Evolutionary conservation across 495 filamentous ascomycete species (phyloP), one percentile per base, ranked within the genome.

Genomic region (Tuber umbilicatum): DNA sequence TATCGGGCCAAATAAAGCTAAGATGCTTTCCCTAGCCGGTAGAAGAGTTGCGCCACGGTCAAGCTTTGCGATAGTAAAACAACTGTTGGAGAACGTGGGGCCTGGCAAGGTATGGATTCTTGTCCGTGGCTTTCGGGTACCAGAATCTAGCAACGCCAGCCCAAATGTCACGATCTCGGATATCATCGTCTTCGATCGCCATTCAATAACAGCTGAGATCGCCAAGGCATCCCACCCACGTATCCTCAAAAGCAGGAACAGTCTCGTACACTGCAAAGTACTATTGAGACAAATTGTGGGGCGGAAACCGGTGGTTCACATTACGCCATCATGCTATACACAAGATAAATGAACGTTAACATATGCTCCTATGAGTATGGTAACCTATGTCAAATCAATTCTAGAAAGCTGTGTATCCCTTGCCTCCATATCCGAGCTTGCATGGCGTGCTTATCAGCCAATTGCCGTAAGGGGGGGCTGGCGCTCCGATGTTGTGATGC

Each of bases 161-260:
- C 93, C 94, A 97, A 1, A 88, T 84, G 68, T 97, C 93, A 0
- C 91, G 87, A 68, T 94, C 92, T 17, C 87, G 84, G 31, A 89
- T 83, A 72, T 93, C 89, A 45, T 88, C 86, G 70, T 93, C 90
- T 80, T 94, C 91, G 40, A 94, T 90, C 1, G 91, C 91, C 91
- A 94, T 94, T 0, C 89, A 85, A 72, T 91, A 92, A 42, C 90
- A 83, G 0, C 88, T 90, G 4, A 95, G 83, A 82, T 95, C 93
- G 0, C 93, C 93, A 0, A 97, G 85, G 78, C 93, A 97, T 77
- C 97, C 94, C 38, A 97, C 91, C 94, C 94, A 97, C 0, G 91
- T 96, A 69, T 94, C 91, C 75, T 91, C 87, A 79, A 94, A 97
- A 0, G 86, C 84, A 4, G 90, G 87, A 0, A 94, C 90, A 0